phyloP scores from a whole-genome alignment of 208 protist genomes.

The Crithidia fasciculata region DNA sequence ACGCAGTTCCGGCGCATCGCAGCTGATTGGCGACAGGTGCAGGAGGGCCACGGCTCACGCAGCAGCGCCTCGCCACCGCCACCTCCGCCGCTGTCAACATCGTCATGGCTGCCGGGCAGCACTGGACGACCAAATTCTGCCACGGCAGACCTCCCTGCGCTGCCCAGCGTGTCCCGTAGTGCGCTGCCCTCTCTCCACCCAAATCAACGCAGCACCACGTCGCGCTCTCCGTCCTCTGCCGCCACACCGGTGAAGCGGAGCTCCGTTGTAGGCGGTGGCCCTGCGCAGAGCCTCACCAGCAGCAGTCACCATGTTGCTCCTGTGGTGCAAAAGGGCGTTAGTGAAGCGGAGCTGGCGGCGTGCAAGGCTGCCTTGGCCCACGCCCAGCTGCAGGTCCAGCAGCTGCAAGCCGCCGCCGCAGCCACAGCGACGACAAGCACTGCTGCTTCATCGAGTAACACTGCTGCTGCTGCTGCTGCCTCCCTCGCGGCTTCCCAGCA shows the following conservation, averaged over 20 bases:
- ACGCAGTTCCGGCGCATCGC: conserved; percentile 79
- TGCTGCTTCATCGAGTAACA: background rate
- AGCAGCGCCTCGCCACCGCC: too few relatives aligned
- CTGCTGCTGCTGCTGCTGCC: background rate
- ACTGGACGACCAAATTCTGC: background rate
- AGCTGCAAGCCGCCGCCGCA: conserved; percentile 35
- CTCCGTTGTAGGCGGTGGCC: background rate
- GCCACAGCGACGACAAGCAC: background rate
- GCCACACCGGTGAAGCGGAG: background rate
- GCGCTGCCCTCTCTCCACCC: conserved; percentile 15
- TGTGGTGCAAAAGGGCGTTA: background rate
- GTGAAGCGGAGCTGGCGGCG: conserved; percentile 33
- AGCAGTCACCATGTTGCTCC: background rate
- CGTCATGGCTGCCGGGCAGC: background rate
- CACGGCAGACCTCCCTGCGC: background rate
- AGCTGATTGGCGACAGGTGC: conserved; percentile 48
- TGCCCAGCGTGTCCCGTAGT: background rate
- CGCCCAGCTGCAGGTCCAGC: conserved; percentile 47
- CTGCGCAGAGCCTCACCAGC: background rate
- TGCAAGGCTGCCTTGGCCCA: conserved; percentile 53
- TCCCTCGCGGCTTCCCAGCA: conserved; percentile 10
- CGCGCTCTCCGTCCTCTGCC: background rate
- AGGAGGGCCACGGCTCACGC: background rate
- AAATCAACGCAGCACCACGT: background rate
- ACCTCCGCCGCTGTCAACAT: background rate